These are phyloP conservation scores for Paramecium sonneborni DNA, from an alignment of 73 alveolate species.

Conservation along the genomic window DNA sequence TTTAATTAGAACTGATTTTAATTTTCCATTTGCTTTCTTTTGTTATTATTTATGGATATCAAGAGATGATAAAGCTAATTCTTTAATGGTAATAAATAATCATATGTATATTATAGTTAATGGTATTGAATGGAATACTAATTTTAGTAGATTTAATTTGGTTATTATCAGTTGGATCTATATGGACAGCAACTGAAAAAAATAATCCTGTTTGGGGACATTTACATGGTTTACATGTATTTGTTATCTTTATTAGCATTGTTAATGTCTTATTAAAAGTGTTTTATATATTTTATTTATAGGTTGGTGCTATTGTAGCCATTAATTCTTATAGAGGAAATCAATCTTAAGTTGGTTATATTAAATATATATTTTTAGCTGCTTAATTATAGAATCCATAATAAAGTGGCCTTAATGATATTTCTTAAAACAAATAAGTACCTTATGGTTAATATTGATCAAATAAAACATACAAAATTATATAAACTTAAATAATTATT, in stretches of 20 bases:
- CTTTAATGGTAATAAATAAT: constrained; percentile 54
- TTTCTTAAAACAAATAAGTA: background rate
- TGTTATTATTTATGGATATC: constrained; percentile 65
- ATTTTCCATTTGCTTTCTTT: constrained; percentile 67
- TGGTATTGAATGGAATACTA: constrained; percentile 64
- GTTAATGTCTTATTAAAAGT: constrained; percentile 53
- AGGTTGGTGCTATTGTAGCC: constrained; percentile 47
- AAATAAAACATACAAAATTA: background rate
- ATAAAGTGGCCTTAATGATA: background rate
- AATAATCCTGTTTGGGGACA: constrained; percentile 59
- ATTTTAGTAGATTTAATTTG: constrained; percentile 49
- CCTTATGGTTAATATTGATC: background rate
- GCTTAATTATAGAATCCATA: background rate
- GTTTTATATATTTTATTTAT: background rate
- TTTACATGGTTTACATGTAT: constrained; percentile 58
- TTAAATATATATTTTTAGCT: background rate
- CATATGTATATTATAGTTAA: background rate
- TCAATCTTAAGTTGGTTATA: background rate
- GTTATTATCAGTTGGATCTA: constrained; percentile 58
- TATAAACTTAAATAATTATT: background rate
- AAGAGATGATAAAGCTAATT: constrained; percentile 59
- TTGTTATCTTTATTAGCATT: constrained; percentile 50
- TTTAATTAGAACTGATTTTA: constrained; percentile 66
- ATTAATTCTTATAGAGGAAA: constrained; percentile 26
- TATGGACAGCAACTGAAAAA: constrained; percentile 57